Percentiles rank a stretch among this genome's conserved stretches.
Evolutionary conservation across 768 basidiomycete species (phyloP).

Genomic region (Ephemerocybe angulata): DNA sequence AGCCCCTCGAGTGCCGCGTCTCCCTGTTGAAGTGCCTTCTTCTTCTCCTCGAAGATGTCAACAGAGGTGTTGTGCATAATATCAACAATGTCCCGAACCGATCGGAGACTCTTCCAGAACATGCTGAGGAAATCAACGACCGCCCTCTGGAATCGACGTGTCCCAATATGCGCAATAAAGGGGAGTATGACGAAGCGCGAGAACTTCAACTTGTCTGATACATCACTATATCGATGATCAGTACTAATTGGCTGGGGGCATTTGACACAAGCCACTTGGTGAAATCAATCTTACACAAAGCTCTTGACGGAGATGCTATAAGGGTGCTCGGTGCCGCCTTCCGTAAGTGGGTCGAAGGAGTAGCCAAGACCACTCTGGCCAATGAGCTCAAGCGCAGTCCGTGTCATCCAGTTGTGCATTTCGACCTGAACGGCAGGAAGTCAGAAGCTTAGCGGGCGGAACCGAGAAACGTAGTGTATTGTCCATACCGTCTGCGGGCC

Average conservation of each 20-base stretch:
- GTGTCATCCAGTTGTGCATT: conserved; percentile 35
- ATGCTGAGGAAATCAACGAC: conserved; percentile 31
- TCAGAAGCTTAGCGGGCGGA: too few species aligned
- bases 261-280: neutral
- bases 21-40: conserved; percentile 29
- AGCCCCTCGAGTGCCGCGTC: conserved; percentile 33
- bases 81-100: conserved; percentile 29
- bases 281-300: conserved; percentile 22
- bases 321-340: conserved; percentile 23
- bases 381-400: conserved; percentile 46
- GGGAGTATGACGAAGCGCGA: conserved; percentile 8
- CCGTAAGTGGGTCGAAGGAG: conserved; percentile 35
- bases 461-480: too few species aligned
- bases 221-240: too few species aligned
- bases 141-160: conserved; percentile 23
- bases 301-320: conserved; percentile 28
- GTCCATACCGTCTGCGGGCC: too few species aligned
- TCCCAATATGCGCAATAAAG: neutral
- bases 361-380: conserved; percentile 44
- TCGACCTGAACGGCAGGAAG: too few species aligned
- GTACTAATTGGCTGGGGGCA: too few species aligned
- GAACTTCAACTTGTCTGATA: conserved; percentile 15
- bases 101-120: conserved; percentile 21
- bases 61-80: conserved; percentile 33
- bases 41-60: conserved; percentile 37